Evolutionary conservation across 2,329 filamentous ascomycete genomes (phyloP), one percentile per base, ranked within the genome.

Genomic region (Fulvia fulva): DNA sequence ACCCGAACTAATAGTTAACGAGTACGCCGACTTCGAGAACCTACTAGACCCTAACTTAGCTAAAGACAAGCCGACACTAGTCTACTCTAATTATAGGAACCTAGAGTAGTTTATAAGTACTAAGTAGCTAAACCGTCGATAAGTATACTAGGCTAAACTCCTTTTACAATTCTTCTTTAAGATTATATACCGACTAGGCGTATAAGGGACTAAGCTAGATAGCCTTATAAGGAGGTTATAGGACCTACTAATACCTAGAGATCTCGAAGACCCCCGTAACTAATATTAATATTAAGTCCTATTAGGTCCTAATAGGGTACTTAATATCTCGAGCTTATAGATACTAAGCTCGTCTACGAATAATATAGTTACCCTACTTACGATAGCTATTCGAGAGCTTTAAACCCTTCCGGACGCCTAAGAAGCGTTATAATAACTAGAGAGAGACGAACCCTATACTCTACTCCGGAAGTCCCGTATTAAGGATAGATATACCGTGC

Each of bases 1-100:
- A 2, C 26, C 19, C 4, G 26, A 55, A 26, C 52, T 55, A 30
- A 44, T 25, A 46, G 19, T 25, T 12, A 22, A 53, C 22, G 23
- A 49, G 23, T 43, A 11, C n/a, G 16, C 23, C 19, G 21, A 26
- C 11, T 9, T 5, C n/a, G 16, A 30, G 21, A 37, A n/a, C 25
- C 32, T 41, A 43, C 19, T 21, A n/a, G 21, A 30, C 11, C 28
- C 28, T 5, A 11, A 30, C 6, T 30, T 30, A 30, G 28, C 11
- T 7, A 21, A 41, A 43, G 50, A 34, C n/a, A 41, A 19, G 19
- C 32, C 28, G 6, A 34, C 25, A 22, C 28, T 53, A 7, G 28
- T 53, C 5, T 53, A 53, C 32, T 53, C 32, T 22, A n/a, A 53
- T 25, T 53, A 53, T 53, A 53, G 41, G 50, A 53, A 53, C 21